Evolutionary conservation across 2,329 filamentous ascomycete genomes (phyloP).

Genomic region (Arthrinium phaeospermum): DNA sequence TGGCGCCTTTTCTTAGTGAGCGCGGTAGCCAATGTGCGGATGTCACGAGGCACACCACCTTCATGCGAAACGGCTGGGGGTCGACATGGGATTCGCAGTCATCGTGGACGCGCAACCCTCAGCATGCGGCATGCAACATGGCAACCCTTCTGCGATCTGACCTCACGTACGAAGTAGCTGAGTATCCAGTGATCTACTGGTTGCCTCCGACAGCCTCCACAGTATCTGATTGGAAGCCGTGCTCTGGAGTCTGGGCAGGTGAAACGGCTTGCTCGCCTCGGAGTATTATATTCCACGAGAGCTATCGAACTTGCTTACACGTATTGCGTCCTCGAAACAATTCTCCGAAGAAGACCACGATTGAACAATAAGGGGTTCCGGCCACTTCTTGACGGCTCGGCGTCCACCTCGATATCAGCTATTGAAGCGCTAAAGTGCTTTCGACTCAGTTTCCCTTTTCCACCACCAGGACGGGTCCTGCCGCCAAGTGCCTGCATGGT

Average conservation of each 20-base stretch:
- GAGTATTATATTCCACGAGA: not conserved
- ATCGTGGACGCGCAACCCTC: not conserved
- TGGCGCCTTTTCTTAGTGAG: not conserved
- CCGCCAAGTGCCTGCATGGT: not conserved
- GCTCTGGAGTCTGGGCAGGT: not conserved
- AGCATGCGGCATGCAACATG: conserved; percentile 1
- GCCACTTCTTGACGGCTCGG: not conserved
- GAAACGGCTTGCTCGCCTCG: not conserved
- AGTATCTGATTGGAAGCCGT: not conserved
- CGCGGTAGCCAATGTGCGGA: conserved; percentile 4
- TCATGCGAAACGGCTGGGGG: conserved; percentile 8
- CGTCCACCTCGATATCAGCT: not conserved
- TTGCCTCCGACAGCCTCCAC: not conserved
- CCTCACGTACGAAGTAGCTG: not conserved
- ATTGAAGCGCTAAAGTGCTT: not conserved
- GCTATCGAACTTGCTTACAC: not conserved
- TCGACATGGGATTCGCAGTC: conserved; percentile 1
- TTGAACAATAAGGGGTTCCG: not conserved
- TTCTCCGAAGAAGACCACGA: not conserved
- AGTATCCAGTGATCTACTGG: not conserved
- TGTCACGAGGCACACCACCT: conserved; percentile 3
- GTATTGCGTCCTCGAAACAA: not conserved
- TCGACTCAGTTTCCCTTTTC: not conserved
- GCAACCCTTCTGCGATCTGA: not conserved
- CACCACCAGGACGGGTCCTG: not conserved